Conservation (phyloP, 2,329 filamentous ascomycete species). For the Paraconiothyrium sp. region DNA sequence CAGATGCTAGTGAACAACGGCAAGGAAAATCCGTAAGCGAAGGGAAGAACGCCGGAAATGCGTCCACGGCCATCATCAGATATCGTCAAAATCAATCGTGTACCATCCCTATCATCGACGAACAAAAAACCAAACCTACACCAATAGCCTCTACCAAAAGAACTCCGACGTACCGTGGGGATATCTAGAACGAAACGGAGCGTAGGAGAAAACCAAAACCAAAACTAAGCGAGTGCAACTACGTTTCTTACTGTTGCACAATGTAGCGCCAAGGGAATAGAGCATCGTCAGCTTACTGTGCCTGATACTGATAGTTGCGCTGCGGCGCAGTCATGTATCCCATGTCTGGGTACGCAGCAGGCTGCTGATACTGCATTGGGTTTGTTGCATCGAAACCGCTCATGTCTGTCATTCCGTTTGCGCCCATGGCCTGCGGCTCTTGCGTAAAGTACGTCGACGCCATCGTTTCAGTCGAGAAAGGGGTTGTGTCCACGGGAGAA, state of each 20-base stretch:
- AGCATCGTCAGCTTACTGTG: conserved; percentile 26
- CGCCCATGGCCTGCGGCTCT: conserved; percentile 37
- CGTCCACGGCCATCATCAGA: conserved; percentile 18
- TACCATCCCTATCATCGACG: not conserved
- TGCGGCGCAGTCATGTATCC: conserved; percentile 41
- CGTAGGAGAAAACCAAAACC: conserved; percentile 13
- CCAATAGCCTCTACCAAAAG: conserved; percentile 12
- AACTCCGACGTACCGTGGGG: conserved; percentile 25
- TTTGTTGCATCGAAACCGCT: conserved; percentile 36
- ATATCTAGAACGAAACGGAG: conserved; percentile 21
- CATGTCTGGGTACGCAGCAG: conserved; percentile 44
- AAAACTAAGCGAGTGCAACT: conserved; percentile 18
- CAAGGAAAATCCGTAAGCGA: conserved; percentile 16
- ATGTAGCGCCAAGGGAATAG: conserved; percentile 6
- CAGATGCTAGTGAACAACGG: conserved; percentile 9
- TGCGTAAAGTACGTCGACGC: conserved; percentile 40
- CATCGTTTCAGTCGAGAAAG: conserved; percentile 37
- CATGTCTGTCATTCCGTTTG: conserved; percentile 34
- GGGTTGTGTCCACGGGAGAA: conserved; percentile 48
- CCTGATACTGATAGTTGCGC: conserved; percentile 45
- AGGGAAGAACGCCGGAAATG: conserved; percentile 20
- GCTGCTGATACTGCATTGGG: conserved; percentile 42
- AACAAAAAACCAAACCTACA: conserved; percentile 2
- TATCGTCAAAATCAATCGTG: conserved; percentile 8
- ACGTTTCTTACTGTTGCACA: conserved; percentile 8